phyloP scores from a whole-genome alignment of 1,139 yeast species.

The Yamadazyma dushanensis region DNA sequence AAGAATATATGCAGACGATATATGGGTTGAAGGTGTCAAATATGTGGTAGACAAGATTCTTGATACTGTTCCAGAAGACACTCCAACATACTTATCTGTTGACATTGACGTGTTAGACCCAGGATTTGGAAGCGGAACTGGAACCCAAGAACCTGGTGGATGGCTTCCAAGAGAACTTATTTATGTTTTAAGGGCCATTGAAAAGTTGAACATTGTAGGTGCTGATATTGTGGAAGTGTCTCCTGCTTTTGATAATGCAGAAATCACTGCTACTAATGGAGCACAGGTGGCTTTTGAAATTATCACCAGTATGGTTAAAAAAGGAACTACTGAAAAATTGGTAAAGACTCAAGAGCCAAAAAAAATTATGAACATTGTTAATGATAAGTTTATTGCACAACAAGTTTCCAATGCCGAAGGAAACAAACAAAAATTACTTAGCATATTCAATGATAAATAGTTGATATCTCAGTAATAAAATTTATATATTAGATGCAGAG shows the following conservation, averaged over 20 bases:
- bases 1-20: slow-evolving; percentile 68
- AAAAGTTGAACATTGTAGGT: slow-evolving; percentile 63
- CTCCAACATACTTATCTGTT: slow-evolving; percentile 70
- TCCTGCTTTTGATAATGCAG: slow-evolving; percentile 72
- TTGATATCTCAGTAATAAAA: slow-evolving; percentile 2
- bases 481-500: slow-evolving; percentile 17
- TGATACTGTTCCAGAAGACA: slow-evolving; percentile 49
- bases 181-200: slow-evolving; percentile 58
- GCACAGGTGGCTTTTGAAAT: slow-evolving; percentile 75
- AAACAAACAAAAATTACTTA: slow-evolving; percentile 8
- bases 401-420: slow-evolving; percentile 7
- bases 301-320: slow-evolving; percentile 71
- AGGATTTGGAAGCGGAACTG: slow-evolving; percentile 79
- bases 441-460: slow-evolving; percentile 3
- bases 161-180: slow-evolving; percentile 76
- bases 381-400: slow-evolving; percentile 3
- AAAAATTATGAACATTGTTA: slow-evolving; percentile 1
- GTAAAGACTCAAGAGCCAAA: slow-evolving; percentile 5
- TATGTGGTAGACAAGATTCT: slow-evolving; percentile 53
- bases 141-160: slow-evolving; percentile 84
- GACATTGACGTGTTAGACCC: slow-evolving; percentile 79
- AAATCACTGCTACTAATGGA: slow-evolving; percentile 72
- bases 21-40: slow-evolving; percentile 61
- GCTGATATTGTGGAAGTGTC: slow-evolving; percentile 80
- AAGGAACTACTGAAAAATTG: slow-evolving; percentile 31